Base-by-base conservation (phyloP, 108 stramenopile genomes). In the Seminavis robusta region DNA sequence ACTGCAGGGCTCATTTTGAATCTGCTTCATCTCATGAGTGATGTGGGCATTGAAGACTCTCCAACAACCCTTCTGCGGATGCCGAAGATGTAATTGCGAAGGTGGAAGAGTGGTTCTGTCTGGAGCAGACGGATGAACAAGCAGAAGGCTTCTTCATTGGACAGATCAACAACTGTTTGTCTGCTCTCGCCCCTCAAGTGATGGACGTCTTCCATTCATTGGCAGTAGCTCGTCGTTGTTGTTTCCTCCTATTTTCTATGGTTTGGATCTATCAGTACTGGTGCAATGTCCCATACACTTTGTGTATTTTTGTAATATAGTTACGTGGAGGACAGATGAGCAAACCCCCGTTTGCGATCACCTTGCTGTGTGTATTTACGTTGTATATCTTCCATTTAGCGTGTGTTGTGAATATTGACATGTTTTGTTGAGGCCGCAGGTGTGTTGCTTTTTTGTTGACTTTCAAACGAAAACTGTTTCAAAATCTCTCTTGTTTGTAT, bases 21-120 rank as follows among this genome's bases (percentile, higher is more conserved):
- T 60, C 59, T 99, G 41, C 81, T 99, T 17, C 77, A 88, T 52
- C 72, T 99, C 10, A 98, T 97, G 97, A 93, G 90, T 47, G 97
- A 98, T 69, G 97, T 97, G 4, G 94, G 92, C n/a, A 95, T 99
- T 45, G 84, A 96, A 45, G 92, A 96, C 67, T 99, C 7, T 95
- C 92, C 9, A 88, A 95, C 62, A 89, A 99, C 49, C 94, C 96
- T 2, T 63, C 81, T 31, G 75, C 80, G 5, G 86, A 88, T 69
- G 77, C 86, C 4, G 86, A 88, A 15, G 93, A 86, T 29, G 94
- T 96, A 0, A 93, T 97, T 39, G 75, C 83, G 24, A 91, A 88
- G 50, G 96, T 99, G 24, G 94, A 95, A 53, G 96, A 96, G 56
- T 72, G 93, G 5, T 97, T 98, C 62, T 73, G 86, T 16, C 75